Conservation (phyloP, 2,329 filamentous ascomycete species). For the Didymella pomorum region DNA sequence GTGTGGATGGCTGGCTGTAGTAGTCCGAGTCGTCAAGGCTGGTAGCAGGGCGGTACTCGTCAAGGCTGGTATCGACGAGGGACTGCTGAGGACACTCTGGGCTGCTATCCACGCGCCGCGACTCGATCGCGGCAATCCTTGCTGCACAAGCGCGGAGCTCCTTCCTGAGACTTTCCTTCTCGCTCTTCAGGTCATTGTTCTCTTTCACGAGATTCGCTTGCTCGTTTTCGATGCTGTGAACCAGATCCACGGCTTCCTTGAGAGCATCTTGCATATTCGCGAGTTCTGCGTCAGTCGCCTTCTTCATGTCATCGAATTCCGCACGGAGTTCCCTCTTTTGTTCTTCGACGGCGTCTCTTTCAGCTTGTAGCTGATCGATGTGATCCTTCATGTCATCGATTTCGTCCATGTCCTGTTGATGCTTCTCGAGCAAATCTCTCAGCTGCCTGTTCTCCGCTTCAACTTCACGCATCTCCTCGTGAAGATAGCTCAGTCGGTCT, state of each 20-base stretch:
- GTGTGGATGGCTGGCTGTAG: conserved; percentile 48
- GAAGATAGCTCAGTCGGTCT: conserved; percentile 38
- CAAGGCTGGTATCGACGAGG: conserved; percentile 40
- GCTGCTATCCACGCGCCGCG: conserved; percentile 27
- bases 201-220: conserved; percentile 34
- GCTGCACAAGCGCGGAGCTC: conserved; percentile 37
- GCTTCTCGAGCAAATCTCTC: conserved; percentile 30
- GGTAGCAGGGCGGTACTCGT: conserved; percentile 48
- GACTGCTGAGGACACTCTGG: conserved; percentile 28
- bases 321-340: conserved; percentile 34
- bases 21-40: conserved; percentile 50
- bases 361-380: conserved; percentile 26
- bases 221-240: conserved; percentile 39
- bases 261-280: conserved; percentile 39
- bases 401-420: conserved; percentile 30
- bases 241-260: conserved; percentile 46
- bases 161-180: conserved; percentile 34
- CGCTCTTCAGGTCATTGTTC: conserved; percentile 35
- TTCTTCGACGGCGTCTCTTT: conserved; percentile 26
- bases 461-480: conserved; percentile 40
- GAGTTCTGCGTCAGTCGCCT: conserved; percentile 38
- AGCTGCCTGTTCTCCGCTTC: conserved; percentile 35
- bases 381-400: conserved; percentile 26
- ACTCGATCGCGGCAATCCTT: conserved; percentile 28
- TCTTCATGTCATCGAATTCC: conserved; percentile 25